Evolutionary conservation across 495 filamentous ascomycete species (phyloP), one percentile per base, ranked within the genome.

Genomic region (Hyaloscypha variabilis): DNA sequence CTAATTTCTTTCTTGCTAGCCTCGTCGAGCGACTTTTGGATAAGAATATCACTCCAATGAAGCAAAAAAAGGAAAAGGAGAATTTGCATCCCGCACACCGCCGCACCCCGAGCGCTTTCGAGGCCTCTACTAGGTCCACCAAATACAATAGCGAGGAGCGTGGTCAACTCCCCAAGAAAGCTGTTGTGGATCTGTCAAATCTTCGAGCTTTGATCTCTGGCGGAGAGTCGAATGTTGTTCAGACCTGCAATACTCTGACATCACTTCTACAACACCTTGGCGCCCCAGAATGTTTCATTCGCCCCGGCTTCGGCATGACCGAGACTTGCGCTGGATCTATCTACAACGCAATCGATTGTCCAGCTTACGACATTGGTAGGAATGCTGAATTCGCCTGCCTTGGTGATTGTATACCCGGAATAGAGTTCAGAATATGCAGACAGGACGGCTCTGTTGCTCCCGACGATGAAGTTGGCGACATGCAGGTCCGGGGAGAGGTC

Each of bases 291-390:
- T 80, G 4, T 80, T 75, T 84, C 6, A 73, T 89, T 39, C 64
- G 59, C 0, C 77, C 84, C 67, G 94, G 95, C 21, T 99, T 97
- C 73, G 94, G 94, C 56, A 84, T 97, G 71, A 97, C 94, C 23
- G 64, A 62, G 71, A 81, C 66, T 59, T 81, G 57, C 69, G 60
- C 39, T 62, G 68, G 82, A 1, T 57, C 65, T 17, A 86, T 39
- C 68, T 78, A 62, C 64, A 67, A 70, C 21, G 17, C 26, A 1
- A 26, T 90, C 60, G 85, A 91, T 62, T 81, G 86, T 34, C 87
- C 89, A 29, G 83, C 95, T 60, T 94, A 93, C 63, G 87, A 92
- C 61, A 81, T 94, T 63, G 87, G 91, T 17, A 85, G 83, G 52
- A 89, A 82, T 25, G 77, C 94, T 60, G 94, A 97, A 76, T 97